phyloP scores from a whole-genome alignment of 2,329 filamentous ascomycete genomes.

The Lomentospora prolificans region DNA sequence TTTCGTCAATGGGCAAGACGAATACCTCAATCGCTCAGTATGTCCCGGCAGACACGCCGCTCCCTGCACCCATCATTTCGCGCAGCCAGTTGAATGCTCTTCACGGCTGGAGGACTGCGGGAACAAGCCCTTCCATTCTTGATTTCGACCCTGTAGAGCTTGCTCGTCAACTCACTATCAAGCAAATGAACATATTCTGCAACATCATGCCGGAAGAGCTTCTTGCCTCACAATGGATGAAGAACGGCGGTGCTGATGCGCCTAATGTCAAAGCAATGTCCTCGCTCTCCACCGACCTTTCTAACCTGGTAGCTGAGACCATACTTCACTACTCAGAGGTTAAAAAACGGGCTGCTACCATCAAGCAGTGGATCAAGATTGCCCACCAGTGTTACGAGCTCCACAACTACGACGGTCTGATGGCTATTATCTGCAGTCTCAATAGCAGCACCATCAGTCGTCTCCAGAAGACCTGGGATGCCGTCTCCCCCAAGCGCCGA shows the following conservation, averaged over 20 bases:
- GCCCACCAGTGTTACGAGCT: constrained; percentile 77
- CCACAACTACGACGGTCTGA: constrained; percentile 91
- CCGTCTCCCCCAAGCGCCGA: constrained; percentile 75
- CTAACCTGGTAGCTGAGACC: constrained; percentile 85
- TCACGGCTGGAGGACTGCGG: constrained; percentile 63
- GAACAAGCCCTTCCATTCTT: constrained; percentile 60
- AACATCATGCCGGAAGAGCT: constrained; percentile 88
- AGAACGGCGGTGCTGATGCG: constrained; percentile 67
- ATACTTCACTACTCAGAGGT: constrained; percentile 82
- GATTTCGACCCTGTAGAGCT: constrained; percentile 90
- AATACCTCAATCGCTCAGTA: constrained; percentile 65
- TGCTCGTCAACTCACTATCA: constrained; percentile 84
- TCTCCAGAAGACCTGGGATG: constrained; percentile 84
- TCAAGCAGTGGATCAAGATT: constrained; percentile 98
- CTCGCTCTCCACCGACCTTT: constrained; percentile 80
- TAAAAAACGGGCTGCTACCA: constrained; percentile 80
- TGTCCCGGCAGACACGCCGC: constrained; percentile 58
- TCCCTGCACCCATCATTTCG: constrained; percentile 60
- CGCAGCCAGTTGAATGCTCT: constrained; percentile 69
- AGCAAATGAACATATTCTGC: constrained; percentile 86
- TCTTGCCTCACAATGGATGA: constrained; percentile 87
- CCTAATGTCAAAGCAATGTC: constrained; percentile 94
- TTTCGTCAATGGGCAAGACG: constrained; percentile 82
- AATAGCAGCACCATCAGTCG: constrained; percentile 87
- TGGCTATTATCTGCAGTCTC: constrained; percentile 92